Evolutionary conservation across 805 yeast species (phyloP).

Genomic region (Kuraishia borneana): DNA sequence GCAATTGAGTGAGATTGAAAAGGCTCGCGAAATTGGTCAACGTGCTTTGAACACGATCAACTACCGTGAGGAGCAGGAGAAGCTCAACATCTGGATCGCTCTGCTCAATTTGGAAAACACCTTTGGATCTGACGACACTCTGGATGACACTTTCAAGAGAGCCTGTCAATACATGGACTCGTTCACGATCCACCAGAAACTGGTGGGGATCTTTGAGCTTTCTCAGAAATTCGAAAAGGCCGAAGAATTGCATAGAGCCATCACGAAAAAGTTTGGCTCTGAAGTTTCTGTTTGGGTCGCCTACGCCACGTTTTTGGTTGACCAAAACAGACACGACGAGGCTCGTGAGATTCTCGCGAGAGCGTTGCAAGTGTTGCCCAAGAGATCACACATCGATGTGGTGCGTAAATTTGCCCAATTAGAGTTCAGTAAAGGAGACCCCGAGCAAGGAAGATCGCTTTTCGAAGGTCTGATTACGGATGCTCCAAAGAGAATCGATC

Average conservation of each 20-base stretch:
- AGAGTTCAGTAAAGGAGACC: conserved; percentile 79
- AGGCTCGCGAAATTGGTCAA: conserved; percentile 87
- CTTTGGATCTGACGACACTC: conserved; percentile 77
- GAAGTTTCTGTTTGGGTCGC: conserved; percentile 68
- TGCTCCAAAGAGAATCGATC: conserved; percentile 83
- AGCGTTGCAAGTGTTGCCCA: conserved; percentile 62
- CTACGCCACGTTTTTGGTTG: conserved; percentile 69
- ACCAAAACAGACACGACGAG: conserved; percentile 40
- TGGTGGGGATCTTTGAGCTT: conserved; percentile 63
- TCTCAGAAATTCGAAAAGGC: conserved; percentile 68
- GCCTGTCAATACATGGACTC: conserved; percentile 91
- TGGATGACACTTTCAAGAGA: conserved; percentile 72
- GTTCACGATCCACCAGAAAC: conserved; percentile 64
- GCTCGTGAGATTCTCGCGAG: conserved; percentile 68
- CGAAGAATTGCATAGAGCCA: conserved; percentile 49
- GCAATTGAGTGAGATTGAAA: conserved; percentile 87
- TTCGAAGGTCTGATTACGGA: conserved; percentile 88
- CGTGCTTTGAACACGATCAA: conserved; percentile 86
- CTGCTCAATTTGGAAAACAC: conserved; percentile 86
- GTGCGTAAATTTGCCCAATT: conserved; percentile 84
- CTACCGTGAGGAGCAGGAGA: conserved; percentile 87
- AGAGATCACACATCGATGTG: conserved; percentile 64
- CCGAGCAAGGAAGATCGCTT: conserved; percentile 89
- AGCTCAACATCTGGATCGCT: conserved; percentile 93
- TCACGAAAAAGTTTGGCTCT: conserved; percentile 72